These are phyloP conservation scores for Calonectria ilicicola DNA, from an alignment of 2,329 filamentous ascomycete genomes.

Conservation along the genomic window DNA sequence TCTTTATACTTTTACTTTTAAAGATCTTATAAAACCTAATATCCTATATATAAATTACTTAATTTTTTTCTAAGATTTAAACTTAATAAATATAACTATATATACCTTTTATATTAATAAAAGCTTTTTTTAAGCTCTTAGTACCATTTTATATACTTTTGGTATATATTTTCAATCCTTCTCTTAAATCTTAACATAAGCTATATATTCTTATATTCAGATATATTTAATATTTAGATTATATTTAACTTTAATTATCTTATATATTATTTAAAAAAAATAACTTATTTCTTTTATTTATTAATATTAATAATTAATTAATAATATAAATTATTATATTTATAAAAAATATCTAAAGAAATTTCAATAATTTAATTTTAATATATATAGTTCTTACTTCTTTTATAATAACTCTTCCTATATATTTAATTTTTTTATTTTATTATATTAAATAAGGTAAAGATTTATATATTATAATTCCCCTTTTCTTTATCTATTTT, in stretches of 20 bases:
- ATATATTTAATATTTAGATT: neutral
- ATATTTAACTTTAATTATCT: neutral
- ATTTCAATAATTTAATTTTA: neutral
- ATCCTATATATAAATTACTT: no score
- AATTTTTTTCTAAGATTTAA: neutral
- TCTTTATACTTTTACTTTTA: no score
- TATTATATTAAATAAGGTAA: neutral
- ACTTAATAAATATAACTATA: neutral
- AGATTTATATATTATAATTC: neutral
- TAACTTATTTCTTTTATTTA: no score
- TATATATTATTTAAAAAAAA: neutral
- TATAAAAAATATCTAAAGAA: neutral
- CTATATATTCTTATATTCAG: neutral
- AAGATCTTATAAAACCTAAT: no score
- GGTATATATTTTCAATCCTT: neutral
- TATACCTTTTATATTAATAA: neutral
- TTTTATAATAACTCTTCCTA: neutral
- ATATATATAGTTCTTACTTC: neutral
- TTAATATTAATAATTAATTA: no score
- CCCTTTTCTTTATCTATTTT: neutral
- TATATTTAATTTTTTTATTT: neutral
- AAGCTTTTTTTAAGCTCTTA: neutral
- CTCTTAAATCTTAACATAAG: neutral
- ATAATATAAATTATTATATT: neutral
- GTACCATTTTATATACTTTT: neutral